Base-by-base conservation (phyloP, 306 rosid genomes). In the Sophora flavescens region DNA sequence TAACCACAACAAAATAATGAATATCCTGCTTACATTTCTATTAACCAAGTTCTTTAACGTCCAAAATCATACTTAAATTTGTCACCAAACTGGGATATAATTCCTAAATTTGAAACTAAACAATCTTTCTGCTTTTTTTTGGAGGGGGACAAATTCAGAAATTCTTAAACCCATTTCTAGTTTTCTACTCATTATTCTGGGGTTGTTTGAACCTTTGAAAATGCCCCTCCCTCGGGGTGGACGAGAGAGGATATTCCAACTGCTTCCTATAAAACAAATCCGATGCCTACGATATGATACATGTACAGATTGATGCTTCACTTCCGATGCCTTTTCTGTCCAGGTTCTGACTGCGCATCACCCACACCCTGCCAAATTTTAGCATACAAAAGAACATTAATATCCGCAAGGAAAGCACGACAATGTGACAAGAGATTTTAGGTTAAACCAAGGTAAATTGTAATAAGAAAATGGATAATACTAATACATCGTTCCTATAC, bases 281-380 rank as follows among this genome's bases (percentile, higher is more conserved):
- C 18, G 57, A 61, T 68, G 45, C 76, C 87, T 79, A 61, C 13
- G 44, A 75, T 81, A 87, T 70, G 68, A 75, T 84, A 78, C 87
- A 90, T 85, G 64, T 84, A 87, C 84, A 87, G 59, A 80, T 72
- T 6, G 52, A 78, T 51, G 67, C 77, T 38, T 81, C 79, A 93
- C 83, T 91, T 93, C 68, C 93, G 64, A 16, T 70, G 88, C 88
- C 86, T 93, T 80, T 93, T 93, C 10, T 50, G 52, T 7, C 54
- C 56, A 45, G 89, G 78, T 57, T 89, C 96, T 9, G 90, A 22
- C 63, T 82, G 91, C 45, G 47, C 65, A 66, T 93, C 93, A 0
- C 74, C 95, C 98, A 91, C 92, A 0, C 76, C 95, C 98, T 93
- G 95, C 70, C 68, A 87, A 82, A 74, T 35, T 16, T 58, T 12